Base-by-base conservation (phyloP, 805 yeast genomes). In the Hanseniaspora nectarophila region DNA sequence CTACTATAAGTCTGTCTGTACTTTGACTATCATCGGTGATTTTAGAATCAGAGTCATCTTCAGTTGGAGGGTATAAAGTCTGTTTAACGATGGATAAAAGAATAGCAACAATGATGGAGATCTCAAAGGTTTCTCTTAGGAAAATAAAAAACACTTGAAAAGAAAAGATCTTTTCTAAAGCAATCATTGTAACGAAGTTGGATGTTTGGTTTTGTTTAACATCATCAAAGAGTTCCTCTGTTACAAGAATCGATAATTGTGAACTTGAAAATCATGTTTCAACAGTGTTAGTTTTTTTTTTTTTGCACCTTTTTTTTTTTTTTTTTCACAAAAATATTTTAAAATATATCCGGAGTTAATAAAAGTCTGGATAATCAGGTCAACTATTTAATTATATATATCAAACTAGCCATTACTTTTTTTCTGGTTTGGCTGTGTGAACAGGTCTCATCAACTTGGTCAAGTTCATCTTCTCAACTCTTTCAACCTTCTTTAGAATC, bases 61-160 rank as follows among this genome's bases (percentile, higher is more conserved):
- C 57, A 33, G 53, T 54, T 8, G 64, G 60, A 3, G 67, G 54
- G 4, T 71, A 66, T 49, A 76, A 70, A 26, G 77, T 78, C 59
- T 82, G 87, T 57, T 76, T 78, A 43, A 83, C 71, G 61, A 83
- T 82, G 1, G 87, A 78, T n/a, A 83, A 67, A 18, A 83, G 67
- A 26, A 83, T 87, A 1, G 89, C 81, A 3, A 83, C 75, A 55
- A 83, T 83, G 54, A 83, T 76, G n/a, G 85, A 82, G 62, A 80
- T 79, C 65, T 83, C 92, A 49, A 83, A 62, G 0, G 89, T 80
- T 61, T 83, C 92, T 59, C 92, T 69, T 24, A 83, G 64, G 33
- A 82, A 80, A 49, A 83, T 83, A 62, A 83, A 80, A 61, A 82
- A 83, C 32, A 82, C 79, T 67, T 82, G 87, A 46, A 81, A 76